A percentile compares a stretch with the other conserved stretches of the same genome.
phyloP scores from a whole-genome alignment of 805 yeast species.

The Candida ortonii region DNA sequence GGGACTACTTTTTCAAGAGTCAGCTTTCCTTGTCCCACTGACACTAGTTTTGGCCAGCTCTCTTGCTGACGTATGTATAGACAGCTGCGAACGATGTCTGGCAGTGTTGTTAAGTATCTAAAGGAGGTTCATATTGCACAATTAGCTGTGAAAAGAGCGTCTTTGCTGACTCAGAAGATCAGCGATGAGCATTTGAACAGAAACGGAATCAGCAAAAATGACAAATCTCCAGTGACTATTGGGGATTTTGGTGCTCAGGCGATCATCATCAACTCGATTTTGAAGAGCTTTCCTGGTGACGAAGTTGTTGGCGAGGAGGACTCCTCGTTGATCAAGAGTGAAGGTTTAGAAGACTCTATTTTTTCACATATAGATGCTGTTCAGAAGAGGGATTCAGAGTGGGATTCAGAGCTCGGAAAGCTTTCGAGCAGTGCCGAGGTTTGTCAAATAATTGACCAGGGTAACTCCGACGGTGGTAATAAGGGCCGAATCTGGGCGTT shows the following conservation, averaged over 20 bases:
- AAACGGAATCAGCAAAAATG: conserved; percentile 69
- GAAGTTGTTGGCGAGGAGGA: conserved; percentile 94
- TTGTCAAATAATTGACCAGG: conserved; percentile 68
- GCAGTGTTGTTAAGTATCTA: conserved; percentile 37
- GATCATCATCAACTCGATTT: conserved; percentile 78
- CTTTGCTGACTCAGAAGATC: conserved; percentile 64
- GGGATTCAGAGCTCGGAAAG: conserved; percentile 36
- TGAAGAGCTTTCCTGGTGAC: conserved; percentile 76
- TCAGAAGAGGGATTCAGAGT: conserved; percentile 42
- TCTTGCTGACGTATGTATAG: conserved; percentile 1
- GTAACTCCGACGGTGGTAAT: conserved; percentile 75
- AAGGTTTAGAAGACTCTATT: conserved; percentile 52
- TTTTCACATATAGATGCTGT: conserved; percentile 55
- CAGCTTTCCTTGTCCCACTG: background rate
- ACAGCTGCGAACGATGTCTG: conserved; percentile 2
- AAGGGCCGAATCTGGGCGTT: conserved; percentile 91
- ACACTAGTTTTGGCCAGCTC: conserved; percentile 1
- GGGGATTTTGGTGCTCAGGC: conserved; percentile 98
- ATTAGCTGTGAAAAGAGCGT: conserved; percentile 86
- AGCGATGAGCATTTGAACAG: conserved; percentile 52
- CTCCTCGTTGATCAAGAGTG: conserved; percentile 60
- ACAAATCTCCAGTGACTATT: conserved; percentile 90
- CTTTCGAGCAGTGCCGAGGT: conserved; percentile 48
- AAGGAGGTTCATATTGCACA: conserved; percentile 79
- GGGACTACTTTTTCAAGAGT: too few species aligned